phyloP scores from a whole-genome alignment of 176 grass and related monocot species.

The Rhynchospora pubera region DNA sequence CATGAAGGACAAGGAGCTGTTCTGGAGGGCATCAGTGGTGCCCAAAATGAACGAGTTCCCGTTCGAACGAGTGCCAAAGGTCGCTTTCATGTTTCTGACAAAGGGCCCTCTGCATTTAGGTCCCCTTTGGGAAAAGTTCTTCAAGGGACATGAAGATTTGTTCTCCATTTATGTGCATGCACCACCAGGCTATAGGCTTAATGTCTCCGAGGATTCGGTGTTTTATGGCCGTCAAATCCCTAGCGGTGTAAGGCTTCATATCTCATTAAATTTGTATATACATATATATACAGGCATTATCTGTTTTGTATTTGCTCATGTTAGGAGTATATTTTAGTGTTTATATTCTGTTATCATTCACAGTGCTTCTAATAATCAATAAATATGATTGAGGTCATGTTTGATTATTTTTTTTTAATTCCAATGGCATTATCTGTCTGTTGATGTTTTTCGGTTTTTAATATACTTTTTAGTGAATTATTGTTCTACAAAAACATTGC shows the following conservation, averaged over 20 bases:
- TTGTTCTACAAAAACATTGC: background rate
- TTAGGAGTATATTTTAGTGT: background rate
- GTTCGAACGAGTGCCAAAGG: slow-evolving; percentile 63
- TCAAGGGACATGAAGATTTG: slow-evolving; percentile 43
- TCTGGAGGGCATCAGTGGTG: slow-evolving; percentile 72
- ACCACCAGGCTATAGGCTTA: slow-evolving; percentile 41
- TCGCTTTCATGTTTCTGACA: slow-evolving; percentile 81
- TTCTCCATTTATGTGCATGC: slow-evolving; percentile 82
- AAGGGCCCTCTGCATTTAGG: slow-evolving; percentile 52
- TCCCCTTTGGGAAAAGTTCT: slow-evolving; percentile 85
- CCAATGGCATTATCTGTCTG: background rate
- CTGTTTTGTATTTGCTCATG: background rate
- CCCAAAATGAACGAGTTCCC: slow-evolving; percentile 44
- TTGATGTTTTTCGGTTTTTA: background rate
- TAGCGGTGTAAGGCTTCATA: slow-evolving; percentile 47
- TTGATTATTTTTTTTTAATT: background rate
- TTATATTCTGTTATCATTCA: background rate
- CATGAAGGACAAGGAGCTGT: slow-evolving; percentile 78
- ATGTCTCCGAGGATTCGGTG: slow-evolving; percentile 46
- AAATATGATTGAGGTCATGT: background rate
- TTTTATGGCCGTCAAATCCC: slow-evolving; percentile 79
- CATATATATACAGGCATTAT: background rate
- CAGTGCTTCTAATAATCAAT: background rate
- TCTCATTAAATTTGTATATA: background rate
- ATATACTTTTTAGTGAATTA: background rate